Conservation (phyloP, 495 filamentous ascomycete species). For the Aspergillus carlsbadensis region DNA sequence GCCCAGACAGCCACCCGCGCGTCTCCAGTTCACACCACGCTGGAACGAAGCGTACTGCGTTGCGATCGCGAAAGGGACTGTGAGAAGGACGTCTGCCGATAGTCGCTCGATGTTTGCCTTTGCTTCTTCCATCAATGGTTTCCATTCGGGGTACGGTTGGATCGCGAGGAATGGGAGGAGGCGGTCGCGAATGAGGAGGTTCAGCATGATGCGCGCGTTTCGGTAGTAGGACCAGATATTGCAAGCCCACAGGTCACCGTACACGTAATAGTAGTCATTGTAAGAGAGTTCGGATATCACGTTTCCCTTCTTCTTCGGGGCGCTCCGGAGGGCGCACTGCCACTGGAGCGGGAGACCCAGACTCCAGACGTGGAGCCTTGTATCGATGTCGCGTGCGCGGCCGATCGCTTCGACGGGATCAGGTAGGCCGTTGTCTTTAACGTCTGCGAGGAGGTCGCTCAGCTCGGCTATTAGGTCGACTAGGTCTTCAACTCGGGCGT, state of each 20-base stretch:
- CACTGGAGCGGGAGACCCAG: neutral
- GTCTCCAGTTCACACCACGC: neutral
- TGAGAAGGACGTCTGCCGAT: slow-evolving; percentile 1
- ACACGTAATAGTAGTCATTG: slow-evolving; percentile 11
- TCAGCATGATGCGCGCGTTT: slow-evolving; percentile 3
- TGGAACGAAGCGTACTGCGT: slow-evolving; percentile 1
- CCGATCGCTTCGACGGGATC: slow-evolving; percentile 6
- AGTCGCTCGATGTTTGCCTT: neutral
- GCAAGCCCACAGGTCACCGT: slow-evolving; percentile 11
- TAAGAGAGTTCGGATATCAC: slow-evolving; percentile 2
- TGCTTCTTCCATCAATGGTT: neutral
- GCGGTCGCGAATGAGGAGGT: neutral
- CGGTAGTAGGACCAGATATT: slow-evolving; percentile 14
- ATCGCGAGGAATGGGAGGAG: slow-evolving; percentile 1
- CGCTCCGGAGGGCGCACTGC: neutral
- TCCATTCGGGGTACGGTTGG: slow-evolving; percentile 6
- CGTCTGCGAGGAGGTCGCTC: slow-evolving; percentile 9
- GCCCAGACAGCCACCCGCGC: neutral
- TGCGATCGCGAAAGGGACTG: neutral
- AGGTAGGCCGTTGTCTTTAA: neutral
- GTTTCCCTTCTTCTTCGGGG: neutral
- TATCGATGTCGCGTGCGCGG: neutral
- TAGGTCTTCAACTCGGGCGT: neutral
- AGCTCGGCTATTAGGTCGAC: slow-evolving; percentile 5
- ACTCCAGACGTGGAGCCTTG: neutral